phyloP scores from a whole-genome alignment of 257 asterid genomes.

The Orobanche coerulescens region DNA sequence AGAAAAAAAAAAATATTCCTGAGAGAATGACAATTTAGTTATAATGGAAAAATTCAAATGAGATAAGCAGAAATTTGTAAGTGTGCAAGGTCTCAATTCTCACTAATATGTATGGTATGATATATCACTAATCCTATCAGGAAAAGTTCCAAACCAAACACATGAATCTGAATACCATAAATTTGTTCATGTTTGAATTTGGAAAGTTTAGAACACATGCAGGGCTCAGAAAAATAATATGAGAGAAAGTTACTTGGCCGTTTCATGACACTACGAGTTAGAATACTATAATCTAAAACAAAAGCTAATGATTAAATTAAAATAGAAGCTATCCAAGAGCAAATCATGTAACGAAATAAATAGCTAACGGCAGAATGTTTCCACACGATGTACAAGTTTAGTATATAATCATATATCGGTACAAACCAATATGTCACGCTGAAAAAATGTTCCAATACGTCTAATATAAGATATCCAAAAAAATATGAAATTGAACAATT shows the following conservation, averaged over 20 bases:
- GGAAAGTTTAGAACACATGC: neutral
- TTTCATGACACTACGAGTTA: neutral
- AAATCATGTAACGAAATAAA: neutral
- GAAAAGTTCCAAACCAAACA: neutral
- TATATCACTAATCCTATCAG: neutral
- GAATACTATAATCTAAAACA: neutral
- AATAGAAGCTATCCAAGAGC: neutral
- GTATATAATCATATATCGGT: neutral
- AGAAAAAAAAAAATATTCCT: neutral
- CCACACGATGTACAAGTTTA: neutral
- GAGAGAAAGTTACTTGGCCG: neutral
- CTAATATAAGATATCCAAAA: neutral
- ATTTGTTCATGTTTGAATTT: neutral
- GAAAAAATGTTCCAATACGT: neutral
- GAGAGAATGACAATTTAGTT: neutral
- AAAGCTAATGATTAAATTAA: neutral
- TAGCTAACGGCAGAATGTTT: neutral
- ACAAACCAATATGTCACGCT: neutral
- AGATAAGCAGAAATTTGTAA: neutral
- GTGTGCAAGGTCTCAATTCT: neutral
- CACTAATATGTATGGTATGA: neutral
- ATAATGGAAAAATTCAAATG: neutral
- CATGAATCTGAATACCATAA: conserved; percentile 4
- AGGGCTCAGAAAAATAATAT: neutral
- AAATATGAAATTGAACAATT: neutral